phyloP scores from a whole-genome alignment of 805 yeast genomes.

The Cyberlindnera samutprakarnensis region DNA sequence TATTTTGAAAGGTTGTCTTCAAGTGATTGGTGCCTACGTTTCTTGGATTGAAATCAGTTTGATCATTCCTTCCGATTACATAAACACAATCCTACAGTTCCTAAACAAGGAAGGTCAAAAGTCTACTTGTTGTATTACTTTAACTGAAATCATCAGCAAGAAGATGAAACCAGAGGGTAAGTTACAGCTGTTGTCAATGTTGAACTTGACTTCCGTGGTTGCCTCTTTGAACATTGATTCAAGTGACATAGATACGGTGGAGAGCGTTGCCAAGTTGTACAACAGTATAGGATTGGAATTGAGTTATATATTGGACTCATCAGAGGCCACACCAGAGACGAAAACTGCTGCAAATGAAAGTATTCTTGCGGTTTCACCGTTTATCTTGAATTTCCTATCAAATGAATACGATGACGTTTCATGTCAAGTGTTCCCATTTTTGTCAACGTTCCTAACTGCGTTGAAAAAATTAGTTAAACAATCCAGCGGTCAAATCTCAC shows the following conservation, averaged over 20 bases:
- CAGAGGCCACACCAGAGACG: constrained; percentile 33
- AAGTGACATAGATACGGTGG: constrained; percentile 62
- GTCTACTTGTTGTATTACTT: constrained; percentile 30
- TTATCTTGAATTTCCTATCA: constrained; percentile 58
- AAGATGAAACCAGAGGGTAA: constrained; percentile 73
- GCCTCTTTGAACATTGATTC: constrained; percentile 30
- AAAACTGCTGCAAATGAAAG: constrained; percentile 37
- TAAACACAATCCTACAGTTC: constrained; percentile 46
- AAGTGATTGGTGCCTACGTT: constrained; percentile 75
- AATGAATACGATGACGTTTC: constrained; percentile 89
- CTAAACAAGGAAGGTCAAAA: constrained; percentile 33
- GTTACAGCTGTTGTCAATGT: constrained; percentile 51
- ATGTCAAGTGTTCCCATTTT: constrained; percentile 71
- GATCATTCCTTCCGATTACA: constrained; percentile 20
- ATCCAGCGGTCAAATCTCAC: constrained; percentile 29
- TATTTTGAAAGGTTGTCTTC: constrained; percentile 50
- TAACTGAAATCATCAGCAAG: constrained; percentile 61
- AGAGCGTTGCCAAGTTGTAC: constrained; percentile 65
- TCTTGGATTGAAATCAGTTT: constrained; percentile 61
- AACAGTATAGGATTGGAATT: constrained; percentile 73
- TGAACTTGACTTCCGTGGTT: constrained; percentile 56
- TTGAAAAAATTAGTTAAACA: constrained; percentile 49
- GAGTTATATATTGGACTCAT: constrained; percentile 55
- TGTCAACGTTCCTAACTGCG: constrained; percentile 64
- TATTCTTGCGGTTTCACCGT: constrained; percentile 62